Base-by-base conservation (phyloP, 192 early-diverging fungal genomes). In the Linnemannia hyalina region DNA sequence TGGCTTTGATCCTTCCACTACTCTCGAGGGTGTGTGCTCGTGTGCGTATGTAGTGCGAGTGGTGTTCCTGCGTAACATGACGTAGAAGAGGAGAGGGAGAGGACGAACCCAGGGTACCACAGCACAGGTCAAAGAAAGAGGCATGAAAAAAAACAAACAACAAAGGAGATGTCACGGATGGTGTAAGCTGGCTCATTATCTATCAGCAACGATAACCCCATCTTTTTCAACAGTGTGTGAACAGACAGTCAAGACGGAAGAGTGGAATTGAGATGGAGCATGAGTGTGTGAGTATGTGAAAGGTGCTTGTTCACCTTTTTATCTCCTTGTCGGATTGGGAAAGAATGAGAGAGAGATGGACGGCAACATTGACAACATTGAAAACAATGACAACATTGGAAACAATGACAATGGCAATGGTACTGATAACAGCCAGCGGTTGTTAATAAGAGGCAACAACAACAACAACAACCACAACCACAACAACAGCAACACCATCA, bases 11-110 rank as follows among this genome's bases (percentile, higher is more conserved):
- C 60, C 10, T 15, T 65, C 26, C 60, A 63, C 60, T 32, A 32
- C 60, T 29, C 23, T 63, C 29, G n/a, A 60, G 29, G 8, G n/a
- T 23, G n/a, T 65, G 29, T 65, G 60, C 26, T 65, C 60, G 29
- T 65, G 60, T 65, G 60, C 44, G 11, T 15, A 15, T 46, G 13
- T 46, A 32, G 29, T 0, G 60, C 60, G 11, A 32, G 55, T 57
- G 29, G 60, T 65, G 60, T 65, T 65, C 60, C 29, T 65, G 60
- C 60, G 60, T 65, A 65, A 65, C 26, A 32, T 29, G 29, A 65
- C 60, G 13, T 65, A 15, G 7, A 32, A 4, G 57, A 26, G 8
- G 29, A 11, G 32, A 65, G 13, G 9, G 13, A 26, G 11, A 32
- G 60, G 1, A 4, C 32, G 26, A 5, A 65, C 29, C 29, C 55